These are phyloP conservation scores for Acer saccharum DNA, from an alignment of 345 rosid genomes.

Conservation along the genomic window DNA sequence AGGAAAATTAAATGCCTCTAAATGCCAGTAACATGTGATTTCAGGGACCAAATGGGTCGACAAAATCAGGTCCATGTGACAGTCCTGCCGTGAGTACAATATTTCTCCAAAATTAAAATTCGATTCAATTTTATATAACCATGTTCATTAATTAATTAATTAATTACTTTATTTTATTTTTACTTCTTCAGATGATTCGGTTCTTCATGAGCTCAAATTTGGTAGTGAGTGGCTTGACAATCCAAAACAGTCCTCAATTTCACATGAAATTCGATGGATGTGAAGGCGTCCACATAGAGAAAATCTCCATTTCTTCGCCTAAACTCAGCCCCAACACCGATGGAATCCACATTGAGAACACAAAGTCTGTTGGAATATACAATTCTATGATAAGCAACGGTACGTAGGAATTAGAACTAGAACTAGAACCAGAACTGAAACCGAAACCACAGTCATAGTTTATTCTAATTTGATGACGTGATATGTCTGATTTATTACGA, in stretches of 20 bases:
- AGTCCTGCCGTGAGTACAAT: constrained; percentile 78
- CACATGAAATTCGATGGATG: constrained; percentile 99
- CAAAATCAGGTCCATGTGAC: constrained; percentile 66
- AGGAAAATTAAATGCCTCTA: background rate
- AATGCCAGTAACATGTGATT: constrained; percentile 14
- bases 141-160: no score
- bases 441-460: background rate
- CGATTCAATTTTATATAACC: no score
- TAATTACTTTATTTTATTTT: background rate
- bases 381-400: constrained; percentile 80
- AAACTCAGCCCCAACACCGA: constrained; percentile 96
- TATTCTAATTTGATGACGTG: background rate
- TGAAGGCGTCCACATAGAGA: constrained; percentile 69
- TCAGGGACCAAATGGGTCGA: constrained; percentile 75
- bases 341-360: constrained; percentile 86
- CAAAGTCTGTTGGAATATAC: constrained; percentile 78
- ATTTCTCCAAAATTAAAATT: background rate
- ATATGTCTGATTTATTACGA: no score
- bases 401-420: constrained; percentile 16
- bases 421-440: no score
- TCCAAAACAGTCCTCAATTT: constrained; percentile 93
- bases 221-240: constrained; percentile 60
- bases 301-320: constrained; percentile 71
- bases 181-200: constrained; percentile 60
- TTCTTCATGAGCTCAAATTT: constrained; percentile 96